phyloP scores from a whole-genome alignment of 2,329 filamentous ascomycete genomes.

The Aureobasidium sp. region DNA sequence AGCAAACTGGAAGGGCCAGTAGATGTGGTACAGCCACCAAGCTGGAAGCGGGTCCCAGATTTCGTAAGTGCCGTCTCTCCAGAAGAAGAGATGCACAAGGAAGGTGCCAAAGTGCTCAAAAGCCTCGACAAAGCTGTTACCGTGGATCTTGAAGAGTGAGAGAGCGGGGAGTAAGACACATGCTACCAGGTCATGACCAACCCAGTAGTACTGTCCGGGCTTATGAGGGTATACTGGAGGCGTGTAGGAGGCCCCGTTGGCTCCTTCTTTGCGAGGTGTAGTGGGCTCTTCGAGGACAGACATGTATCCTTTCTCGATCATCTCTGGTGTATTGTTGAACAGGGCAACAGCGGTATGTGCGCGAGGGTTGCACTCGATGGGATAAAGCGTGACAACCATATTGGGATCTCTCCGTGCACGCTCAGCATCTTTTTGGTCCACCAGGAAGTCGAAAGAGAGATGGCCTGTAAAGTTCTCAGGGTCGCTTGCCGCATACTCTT shows the following conservation, averaged over 20 bases:
- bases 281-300: constrained; percentile 34
- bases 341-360: constrained; percentile 61
- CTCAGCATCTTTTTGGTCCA: constrained; percentile 42
- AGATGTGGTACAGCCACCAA: constrained; percentile 47
- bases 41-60: constrained; percentile 45
- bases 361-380: constrained; percentile 66
- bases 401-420: constrained; percentile 22
- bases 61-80: constrained; percentile 46
- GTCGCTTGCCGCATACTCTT: constrained; percentile 46
- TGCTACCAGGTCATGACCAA: constrained; percentile 58
- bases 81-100: constrained; percentile 36
- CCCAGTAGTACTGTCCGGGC: constrained; percentile 50
- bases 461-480: constrained; percentile 58
- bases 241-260: constrained; percentile 19
- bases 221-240: constrained; percentile 22
- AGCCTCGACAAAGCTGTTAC: constrained; percentile 23
- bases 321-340: constrained; percentile 43
- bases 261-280: constrained; percentile 18
- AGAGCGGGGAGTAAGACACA: constrained; percentile 45
- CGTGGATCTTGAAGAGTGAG: constrained; percentile 28
- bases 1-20: constrained; percentile 48
- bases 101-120: constrained; percentile 29
- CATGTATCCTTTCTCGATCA: constrained; percentile 48
- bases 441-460: constrained; percentile 64
- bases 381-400: constrained; percentile 42